Percentiles rank a stretch among this genome's conserved stretches.
phyloP scores from a whole-genome alignment of 2,329 filamentous ascomycete species.

The Cercospora sesami region DNA sequence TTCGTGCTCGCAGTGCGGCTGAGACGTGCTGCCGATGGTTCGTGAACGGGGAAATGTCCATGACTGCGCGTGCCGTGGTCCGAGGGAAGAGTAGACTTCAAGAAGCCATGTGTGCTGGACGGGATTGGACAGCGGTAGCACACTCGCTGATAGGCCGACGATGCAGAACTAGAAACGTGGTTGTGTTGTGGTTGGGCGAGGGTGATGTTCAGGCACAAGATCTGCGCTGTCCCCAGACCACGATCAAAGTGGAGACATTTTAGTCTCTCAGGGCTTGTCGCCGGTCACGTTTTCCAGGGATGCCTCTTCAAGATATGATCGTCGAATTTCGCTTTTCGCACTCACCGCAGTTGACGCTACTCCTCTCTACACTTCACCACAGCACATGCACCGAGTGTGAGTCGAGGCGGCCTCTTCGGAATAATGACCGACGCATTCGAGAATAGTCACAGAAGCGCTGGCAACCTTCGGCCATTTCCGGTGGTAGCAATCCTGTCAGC shows the following conservation, averaged over 20 bases:
- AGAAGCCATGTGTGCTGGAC: not conserved
- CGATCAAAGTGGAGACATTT: not conserved
- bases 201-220: slow-evolving; percentile 6
- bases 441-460: not conserved
- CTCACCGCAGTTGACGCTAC: not conserved
- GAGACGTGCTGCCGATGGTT: not conserved
- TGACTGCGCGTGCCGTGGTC: not conserved
- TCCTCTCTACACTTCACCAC: not conserved
- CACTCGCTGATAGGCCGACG: not conserved
- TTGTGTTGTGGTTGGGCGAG: not conserved
- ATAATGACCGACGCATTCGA: not conserved
- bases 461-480: not conserved
- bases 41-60: not conserved
- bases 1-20: not conserved
- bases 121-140: not conserved
- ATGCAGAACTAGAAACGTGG: not conserved
- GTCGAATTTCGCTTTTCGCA: not conserved
- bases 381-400: not conserved
- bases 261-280: not conserved
- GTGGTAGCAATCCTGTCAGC: slow-evolving; percentile 1
- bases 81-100: not conserved
- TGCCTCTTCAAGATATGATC: slow-evolving; percentile 6
- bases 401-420: not conserved
- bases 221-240: not conserved
- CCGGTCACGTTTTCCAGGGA: not conserved